Percentiles rank a stretch among this genome's conserved stretches.
Evolutionary conservation across 148 eudicot species (phyloP).

Genomic region (Silene uniflora): DNA sequence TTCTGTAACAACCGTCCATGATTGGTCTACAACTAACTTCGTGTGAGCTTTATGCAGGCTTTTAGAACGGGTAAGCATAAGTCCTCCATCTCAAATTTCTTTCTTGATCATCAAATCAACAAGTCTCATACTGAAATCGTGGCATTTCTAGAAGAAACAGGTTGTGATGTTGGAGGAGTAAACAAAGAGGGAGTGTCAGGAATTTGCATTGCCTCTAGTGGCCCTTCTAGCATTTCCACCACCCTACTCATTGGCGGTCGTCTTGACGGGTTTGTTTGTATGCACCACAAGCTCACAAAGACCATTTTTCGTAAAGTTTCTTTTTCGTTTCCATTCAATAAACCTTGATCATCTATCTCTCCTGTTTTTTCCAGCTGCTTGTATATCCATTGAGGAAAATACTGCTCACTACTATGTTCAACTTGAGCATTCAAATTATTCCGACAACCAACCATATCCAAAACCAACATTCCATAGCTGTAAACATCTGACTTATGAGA

Average conservation of each 20-base stretch:
- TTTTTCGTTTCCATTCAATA: slow-evolving; percentile 18
- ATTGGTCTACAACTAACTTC: background rate
- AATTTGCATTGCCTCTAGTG: slow-evolving; percentile 25
- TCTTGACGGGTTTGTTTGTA: slow-evolving; percentile 31
- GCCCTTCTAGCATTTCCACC: slow-evolving; percentile 40
- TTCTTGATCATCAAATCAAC: background rate
- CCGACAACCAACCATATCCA: slow-evolving; percentile 23
- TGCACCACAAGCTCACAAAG: slow-evolving; percentile 45
- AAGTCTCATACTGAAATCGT: background rate
- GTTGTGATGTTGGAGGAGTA: slow-evolving; percentile 14
- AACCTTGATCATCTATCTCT: background rate
- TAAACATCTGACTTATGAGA: slow-evolving; percentile 26
- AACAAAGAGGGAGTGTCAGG: slow-evolving; percentile 29
- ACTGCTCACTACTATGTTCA: background rate
- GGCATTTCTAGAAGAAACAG: background rate
- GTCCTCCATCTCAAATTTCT: background rate
- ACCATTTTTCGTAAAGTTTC: slow-evolving; percentile 30
- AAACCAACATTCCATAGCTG: slow-evolving; percentile 39
- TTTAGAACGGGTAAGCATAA: background rate
- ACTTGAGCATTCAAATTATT: background rate
- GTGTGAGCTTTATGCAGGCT: background rate
- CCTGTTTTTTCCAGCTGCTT: slow-evolving; percentile 20
- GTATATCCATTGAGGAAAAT: slow-evolving; percentile 28
- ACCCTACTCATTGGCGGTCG: slow-evolving; percentile 34
- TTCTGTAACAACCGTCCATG: background rate